Conservation (phyloP, 306 rosid species). For the Rosa persica region DNA sequence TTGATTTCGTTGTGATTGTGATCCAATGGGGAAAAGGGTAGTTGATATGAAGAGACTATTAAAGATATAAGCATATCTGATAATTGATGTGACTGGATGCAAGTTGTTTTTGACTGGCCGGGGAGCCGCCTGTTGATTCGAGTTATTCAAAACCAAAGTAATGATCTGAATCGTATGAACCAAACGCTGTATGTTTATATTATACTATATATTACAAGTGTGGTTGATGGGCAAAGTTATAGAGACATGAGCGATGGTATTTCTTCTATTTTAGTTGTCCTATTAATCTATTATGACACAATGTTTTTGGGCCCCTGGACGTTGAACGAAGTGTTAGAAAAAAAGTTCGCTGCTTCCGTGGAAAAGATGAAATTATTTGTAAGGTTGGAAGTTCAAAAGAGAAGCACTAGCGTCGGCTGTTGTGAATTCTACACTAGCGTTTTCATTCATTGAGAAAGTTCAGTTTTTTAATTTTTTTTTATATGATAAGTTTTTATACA, state of each 20-base stretch:
- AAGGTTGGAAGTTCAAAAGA: not conserved
- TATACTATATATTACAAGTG: not conserved
- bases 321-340: not conserved
- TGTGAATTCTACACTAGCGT: too few relatives aligned
- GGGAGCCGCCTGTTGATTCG: not conserved
- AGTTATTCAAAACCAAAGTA: not conserved
- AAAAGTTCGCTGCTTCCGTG: not conserved
- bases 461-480: too few relatives aligned
- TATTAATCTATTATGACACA: too few relatives aligned
- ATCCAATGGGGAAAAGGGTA: too few relatives aligned
- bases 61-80: not conserved
- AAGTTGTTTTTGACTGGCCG: not conserved
- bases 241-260: not conserved
- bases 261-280: not conserved
- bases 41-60: not conserved
- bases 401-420: too few relatives aligned
- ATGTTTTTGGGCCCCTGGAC: not conserved
- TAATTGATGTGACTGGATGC: not conserved
- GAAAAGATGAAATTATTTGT: not conserved
- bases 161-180: not conserved
- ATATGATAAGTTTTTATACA: too few relatives aligned
- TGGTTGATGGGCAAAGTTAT: not conserved
- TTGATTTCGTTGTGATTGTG: not conserved
- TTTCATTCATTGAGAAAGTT: too few relatives aligned
- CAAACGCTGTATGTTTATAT: not conserved